phyloP scores from a whole-genome alignment of 2,329 filamentous ascomycete species.

The Cladosporium oxysporum region DNA sequence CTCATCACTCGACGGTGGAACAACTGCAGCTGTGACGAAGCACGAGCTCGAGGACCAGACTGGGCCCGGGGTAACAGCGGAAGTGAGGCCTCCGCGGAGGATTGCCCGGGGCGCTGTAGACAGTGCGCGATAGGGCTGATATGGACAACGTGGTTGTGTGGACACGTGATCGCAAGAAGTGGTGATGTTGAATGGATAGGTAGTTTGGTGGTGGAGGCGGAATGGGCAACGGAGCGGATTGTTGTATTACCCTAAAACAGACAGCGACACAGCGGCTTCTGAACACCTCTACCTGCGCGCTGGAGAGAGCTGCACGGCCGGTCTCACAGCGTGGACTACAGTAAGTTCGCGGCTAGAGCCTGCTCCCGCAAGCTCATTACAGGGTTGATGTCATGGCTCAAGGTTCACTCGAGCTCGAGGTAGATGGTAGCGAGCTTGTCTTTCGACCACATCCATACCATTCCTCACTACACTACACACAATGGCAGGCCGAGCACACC shows the following conservation, averaged over 20 bases:
- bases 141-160: background rate
- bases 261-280: background rate
- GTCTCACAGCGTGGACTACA: background rate
- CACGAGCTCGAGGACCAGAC: constrained; percentile 19
- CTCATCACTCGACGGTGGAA: constrained; percentile 15
- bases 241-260: background rate
- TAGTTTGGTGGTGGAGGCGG: background rate
- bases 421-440: background rate
- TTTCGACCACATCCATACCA: background rate
- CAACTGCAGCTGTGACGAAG: constrained; percentile 21
- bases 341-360: background rate
- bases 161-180: background rate
- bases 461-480: background rate
- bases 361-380: constrained; percentile 2
- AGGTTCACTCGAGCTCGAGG: background rate
- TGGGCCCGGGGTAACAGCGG: constrained; percentile 19
- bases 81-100: constrained; percentile 20
- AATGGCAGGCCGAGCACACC: constrained; percentile 19
- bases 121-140: background rate
- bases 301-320: constrained; percentile 2
- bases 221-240: background rate
- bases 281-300: background rate
- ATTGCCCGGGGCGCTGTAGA: constrained; percentile 8
- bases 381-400: constrained; percentile 13
- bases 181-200: background rate